Evolutionary conservation across 2,329 filamentous ascomycete genomes (phyloP), one percentile per base, ranked within the genome.

Genomic region (Penicillium palitans): DNA sequence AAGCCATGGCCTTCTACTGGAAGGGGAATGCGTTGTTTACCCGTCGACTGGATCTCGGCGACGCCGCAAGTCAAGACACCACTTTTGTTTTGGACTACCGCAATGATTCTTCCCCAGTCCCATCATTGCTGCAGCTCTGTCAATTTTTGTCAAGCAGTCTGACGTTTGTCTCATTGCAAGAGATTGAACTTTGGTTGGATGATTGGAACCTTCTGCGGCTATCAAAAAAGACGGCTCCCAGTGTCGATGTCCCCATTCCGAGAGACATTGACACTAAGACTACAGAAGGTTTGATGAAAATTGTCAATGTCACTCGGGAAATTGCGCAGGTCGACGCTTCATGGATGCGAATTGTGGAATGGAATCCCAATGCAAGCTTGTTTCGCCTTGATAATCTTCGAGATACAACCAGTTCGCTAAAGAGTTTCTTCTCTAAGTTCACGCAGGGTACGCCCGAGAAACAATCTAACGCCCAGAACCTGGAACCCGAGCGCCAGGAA

Each of bases 1-100:
- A 96, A 76, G 93, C 92, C 39, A 97, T 99, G 91, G 93, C 93
- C 0, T 99, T 99, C 72, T 99, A 97, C 79, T 99, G 95, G 96
- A 98, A 97, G 75, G 93, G 90, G n/a, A 98, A 98, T 74, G 91
- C 91, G 6, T 83, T 99, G 2, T 98, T 96, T 73, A 99, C 96
- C 25, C 89, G 93, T 68, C 90, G 91, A 66, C 83, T 95, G 24
- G 87, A 87, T 65, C 78, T 97, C 8, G 87, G 89, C 1, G 81
- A 85, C 46, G 84, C 85, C 69, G 78, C 81, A 17, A 89, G 82
- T 55, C 80, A 80, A 33, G 85, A 93, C 67, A 99, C 96, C 2
- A 90, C 89, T n/a, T 99, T 99, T 72, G 87, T 97, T 47, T 83
- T 99, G 47, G 93, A 98, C 71, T 97, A 98, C 75, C 85, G 95